Percentiles rank a stretch among this genome's conserved stretches.
Conservation (phyloP, 108 stramenopile genomes). For the Bacterosira constricta region DNA sequence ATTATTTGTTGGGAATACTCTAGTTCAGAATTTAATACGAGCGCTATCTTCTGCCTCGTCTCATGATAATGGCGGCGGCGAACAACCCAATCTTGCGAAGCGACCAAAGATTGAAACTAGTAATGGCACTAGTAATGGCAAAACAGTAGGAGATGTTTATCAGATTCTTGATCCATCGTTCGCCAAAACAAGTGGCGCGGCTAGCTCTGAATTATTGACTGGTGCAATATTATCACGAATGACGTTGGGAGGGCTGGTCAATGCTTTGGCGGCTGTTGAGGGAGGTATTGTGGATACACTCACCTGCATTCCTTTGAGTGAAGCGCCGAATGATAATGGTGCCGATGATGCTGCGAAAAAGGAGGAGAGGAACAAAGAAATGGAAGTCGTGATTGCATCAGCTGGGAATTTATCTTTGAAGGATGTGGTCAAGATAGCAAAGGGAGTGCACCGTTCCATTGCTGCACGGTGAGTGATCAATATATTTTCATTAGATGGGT, state of each 20-base stretch:
- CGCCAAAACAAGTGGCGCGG: constrained; percentile 13
- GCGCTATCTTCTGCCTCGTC: constrained; percentile 26
- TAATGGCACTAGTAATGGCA: background rate
- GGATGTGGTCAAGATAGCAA: constrained; percentile 38
- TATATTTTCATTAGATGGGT: background rate
- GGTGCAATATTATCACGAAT: constrained; percentile 73
- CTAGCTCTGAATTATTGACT: constrained; percentile 18
- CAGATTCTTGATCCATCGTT: constrained; percentile 44
- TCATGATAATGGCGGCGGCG: background rate
- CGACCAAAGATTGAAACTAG: constrained; percentile 9
- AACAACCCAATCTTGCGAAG: background rate
- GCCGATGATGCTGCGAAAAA: background rate
- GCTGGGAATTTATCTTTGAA: constrained; percentile 37
- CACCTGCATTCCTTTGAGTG: constrained; percentile 37
- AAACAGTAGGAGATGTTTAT: constrained; percentile 22
- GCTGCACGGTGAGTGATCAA: constrained; percentile 55
- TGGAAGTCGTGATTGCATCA: constrained; percentile 19
- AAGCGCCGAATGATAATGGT: constrained; percentile 14
- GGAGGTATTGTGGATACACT: constrained; percentile 59
- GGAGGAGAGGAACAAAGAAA: background rate
- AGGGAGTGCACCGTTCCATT: constrained; percentile 40
- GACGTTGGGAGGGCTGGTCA: constrained; percentile 73
- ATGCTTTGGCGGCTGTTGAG: constrained; percentile 61
- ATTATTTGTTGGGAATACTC: background rate
- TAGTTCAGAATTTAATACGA: constrained; percentile 2